These are phyloP conservation scores for Plasmodium sp. DNA, from an alignment of 169 alveolate species.

Conservation along the genomic window DNA sequence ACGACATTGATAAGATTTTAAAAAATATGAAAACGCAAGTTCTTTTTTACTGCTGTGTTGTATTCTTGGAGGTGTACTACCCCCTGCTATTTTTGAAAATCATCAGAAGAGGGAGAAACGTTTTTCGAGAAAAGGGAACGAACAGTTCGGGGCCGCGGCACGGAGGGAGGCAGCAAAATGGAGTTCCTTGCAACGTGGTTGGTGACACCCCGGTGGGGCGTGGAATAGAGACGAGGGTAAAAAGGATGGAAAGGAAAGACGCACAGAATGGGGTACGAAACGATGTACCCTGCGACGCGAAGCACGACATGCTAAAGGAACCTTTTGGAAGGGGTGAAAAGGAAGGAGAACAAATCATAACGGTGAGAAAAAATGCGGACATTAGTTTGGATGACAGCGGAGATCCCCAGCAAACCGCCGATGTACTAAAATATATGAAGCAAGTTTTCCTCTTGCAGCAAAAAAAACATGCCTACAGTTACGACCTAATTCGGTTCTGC, in stretches of 20 bases:
- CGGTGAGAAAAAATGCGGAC: not conserved
- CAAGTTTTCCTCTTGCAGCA: constrained; percentile 54
- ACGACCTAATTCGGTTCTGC: constrained; percentile 30
- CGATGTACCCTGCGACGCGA: not conserved
- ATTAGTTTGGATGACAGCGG: not conserved
- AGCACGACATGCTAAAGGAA: not conserved
- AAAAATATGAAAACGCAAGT: constrained; percentile 55
- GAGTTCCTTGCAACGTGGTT: not conserved
- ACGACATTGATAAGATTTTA: constrained; percentile 58
- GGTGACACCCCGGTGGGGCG: not conserved
- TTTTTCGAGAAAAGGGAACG: not conserved
- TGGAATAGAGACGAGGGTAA: not conserved
- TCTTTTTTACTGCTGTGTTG: constrained; percentile 37
- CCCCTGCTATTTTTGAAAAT: constrained; percentile 62
- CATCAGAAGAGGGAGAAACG: not conserved
- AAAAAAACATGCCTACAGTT: constrained; percentile 54
- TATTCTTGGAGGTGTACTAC: constrained; percentile 60
- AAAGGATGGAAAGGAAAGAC: not conserved
- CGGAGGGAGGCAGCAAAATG: not conserved
- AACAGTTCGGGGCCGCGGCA: not conserved
- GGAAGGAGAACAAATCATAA: not conserved
- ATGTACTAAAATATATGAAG: constrained; percentile 31
- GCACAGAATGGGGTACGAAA: not conserved
- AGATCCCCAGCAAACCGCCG: not conserved
- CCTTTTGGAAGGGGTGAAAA: not conserved